These are phyloP conservation scores for Aspergillus homomorphus DNA, from an alignment of 495 filamentous ascomycete species.

Conservation along the genomic window DNA sequence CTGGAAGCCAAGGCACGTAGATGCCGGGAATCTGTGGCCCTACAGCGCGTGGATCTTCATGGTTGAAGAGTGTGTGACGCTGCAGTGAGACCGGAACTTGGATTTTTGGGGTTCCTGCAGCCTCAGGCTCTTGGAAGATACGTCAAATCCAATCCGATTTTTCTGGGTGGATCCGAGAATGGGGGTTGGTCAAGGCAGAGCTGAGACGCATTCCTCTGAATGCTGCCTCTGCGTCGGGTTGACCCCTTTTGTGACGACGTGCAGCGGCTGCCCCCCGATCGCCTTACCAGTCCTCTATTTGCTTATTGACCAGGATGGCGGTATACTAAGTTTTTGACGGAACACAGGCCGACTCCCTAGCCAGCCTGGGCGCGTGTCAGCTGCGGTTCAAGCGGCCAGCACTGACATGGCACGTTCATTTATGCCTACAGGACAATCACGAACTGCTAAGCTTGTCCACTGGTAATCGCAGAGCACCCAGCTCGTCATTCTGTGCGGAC, in stretches of 20 bases:
- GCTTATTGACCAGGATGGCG: neutral
- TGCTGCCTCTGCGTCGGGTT: neutral
- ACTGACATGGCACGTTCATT: neutral
- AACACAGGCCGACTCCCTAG: neutral
- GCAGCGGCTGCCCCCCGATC: neutral
- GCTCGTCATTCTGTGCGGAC: neutral
- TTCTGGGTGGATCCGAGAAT: conserved; percentile 1
- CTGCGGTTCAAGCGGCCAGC: conserved; percentile 16
- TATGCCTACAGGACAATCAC: neutral
- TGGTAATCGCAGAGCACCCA: neutral
- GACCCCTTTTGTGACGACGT: neutral
- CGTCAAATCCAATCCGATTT: conserved; percentile 22
- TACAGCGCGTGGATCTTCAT: conserved; percentile 5
- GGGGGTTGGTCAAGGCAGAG: conserved; percentile 8
- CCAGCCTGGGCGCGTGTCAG: conserved; percentile 2
- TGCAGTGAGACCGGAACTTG: conserved; percentile 2
- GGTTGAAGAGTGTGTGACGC: conserved; percentile 1
- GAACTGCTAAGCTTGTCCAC: neutral
- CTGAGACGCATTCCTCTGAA: neutral
- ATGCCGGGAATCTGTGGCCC: neutral
- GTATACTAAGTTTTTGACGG: neutral
- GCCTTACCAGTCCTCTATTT: neutral
- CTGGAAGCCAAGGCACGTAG: no score
- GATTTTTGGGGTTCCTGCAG: conserved; percentile 23
- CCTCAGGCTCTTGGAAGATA: conserved; percentile 16